Evolutionary conservation across 305 asterid species (phyloP).

Genomic region (Withania somnifera): DNA sequence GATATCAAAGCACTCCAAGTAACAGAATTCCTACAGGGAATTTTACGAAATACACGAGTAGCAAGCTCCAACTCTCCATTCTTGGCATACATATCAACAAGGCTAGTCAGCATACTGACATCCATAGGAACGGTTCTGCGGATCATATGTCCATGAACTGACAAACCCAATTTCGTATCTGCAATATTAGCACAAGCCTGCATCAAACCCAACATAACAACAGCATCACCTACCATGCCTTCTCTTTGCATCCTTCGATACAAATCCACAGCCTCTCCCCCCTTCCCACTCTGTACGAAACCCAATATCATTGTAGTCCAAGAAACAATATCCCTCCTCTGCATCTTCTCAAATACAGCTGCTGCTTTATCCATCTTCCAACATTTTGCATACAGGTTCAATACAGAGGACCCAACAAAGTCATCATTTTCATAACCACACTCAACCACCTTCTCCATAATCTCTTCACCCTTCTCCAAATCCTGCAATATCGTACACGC

Average conservation of each 20-base stretch:
- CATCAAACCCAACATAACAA: constrained; percentile 49
- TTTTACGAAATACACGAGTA: constrained; percentile 32
- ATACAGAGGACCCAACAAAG: constrained; percentile 54
- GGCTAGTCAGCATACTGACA: constrained; percentile 48
- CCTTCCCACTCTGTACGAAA: constrained; percentile 38
- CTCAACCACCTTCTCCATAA: constrained; percentile 38
- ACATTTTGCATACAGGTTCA: constrained; percentile 43
- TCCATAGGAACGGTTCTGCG: constrained; percentile 34
- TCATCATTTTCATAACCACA: constrained; percentile 48
- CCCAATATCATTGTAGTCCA: constrained; percentile 69
- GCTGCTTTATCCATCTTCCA: constrained; percentile 52
- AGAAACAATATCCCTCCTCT: constrained; percentile 47
- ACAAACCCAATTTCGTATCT: constrained; percentile 37
- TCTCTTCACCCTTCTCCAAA: constrained; percentile 35
- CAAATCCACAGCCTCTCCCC: constrained; percentile 30
- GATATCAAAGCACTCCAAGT: constrained; percentile 77
- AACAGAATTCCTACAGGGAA: constrained; percentile 36
- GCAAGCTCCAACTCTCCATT: constrained; percentile 44
- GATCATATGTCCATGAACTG: constrained; percentile 57
- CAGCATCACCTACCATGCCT: constrained; percentile 54
- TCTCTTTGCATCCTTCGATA: constrained; percentile 41
- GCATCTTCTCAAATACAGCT: constrained; percentile 38
- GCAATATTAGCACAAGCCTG: constrained; percentile 45
- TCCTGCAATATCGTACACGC: constrained; percentile 56
- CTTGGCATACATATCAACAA: constrained; percentile 71